Base-by-base conservation (phyloP, 129 eudicot genomes). In the Gnaphalium uliginosum region DNA sequence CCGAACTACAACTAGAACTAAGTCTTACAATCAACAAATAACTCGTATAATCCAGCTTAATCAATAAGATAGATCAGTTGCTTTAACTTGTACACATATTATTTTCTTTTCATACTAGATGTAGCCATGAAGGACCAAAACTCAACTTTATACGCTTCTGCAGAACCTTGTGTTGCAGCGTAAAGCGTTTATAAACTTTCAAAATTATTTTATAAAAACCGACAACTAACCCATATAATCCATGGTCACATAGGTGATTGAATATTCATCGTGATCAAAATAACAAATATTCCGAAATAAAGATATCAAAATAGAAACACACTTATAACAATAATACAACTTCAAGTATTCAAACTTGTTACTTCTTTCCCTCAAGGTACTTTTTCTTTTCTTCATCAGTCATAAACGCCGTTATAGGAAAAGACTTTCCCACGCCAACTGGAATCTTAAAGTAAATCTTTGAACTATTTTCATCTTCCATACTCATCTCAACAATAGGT, bases 381-480 rank as follows among this genome's bases (percentile, higher is more conserved):
- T 76, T 80, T 30, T 81, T 58, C 73, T 89, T 84, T 64, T 90
- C 92, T 39, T 93, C 98, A 1, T 85, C 92, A 51, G 68, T 85
- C 96, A 93, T 88, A 62, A 90, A 93, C 10, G 95, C 96, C 14
- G 89, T 85, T 0, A 85, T 39, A 0, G 96, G 96, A 84, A 88
- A 93, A 37, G 96, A 85, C 88, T 70, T 93, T 23, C 95, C 96
- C 3, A 79, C 75, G 19, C 83, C 83, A 2, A 79, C 41, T 29
- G 92, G 89, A 25, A 87, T 86, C 89, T 88, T 93, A 84, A 93
- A 93, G 75, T 83, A 81, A 18, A 93, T 90, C 17, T 82, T 93
- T 26, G 77, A 51, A 25, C 80, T 66, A 8, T 59, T 60, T 8
- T 69, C 54, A 41, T 86, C 86, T 53, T 86, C 88, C 39, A 90